Conservation (phyloP, 1,139 yeast genomes). For the Suhomyces terraborum region DNA sequence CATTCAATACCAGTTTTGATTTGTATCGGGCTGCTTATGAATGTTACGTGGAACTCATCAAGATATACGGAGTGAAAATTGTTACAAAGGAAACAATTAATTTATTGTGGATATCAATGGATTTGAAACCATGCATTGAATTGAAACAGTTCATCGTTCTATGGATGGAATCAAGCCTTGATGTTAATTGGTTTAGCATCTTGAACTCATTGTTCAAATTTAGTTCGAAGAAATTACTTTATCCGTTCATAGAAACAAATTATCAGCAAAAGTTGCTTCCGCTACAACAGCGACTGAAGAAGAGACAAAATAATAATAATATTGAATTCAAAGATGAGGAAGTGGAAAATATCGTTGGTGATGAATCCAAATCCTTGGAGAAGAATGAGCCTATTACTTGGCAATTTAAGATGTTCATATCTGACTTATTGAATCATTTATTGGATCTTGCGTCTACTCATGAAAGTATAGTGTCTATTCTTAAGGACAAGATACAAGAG, state of each 20-base stretch:
- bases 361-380: conserved; percentile 30
- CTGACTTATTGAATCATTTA: conserved; percentile 57
- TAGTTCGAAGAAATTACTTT: conserved; percentile 41
- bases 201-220: conserved; percentile 41
- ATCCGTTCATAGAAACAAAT: conserved; percentile 41
- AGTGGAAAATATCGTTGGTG: conserved; percentile 45
- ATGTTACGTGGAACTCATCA: conserved; percentile 44
- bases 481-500: conserved; percentile 63
- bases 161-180: conserved; percentile 45
- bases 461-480: conserved; percentile 38
- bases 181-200: conserved; percentile 44
- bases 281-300: conserved; percentile 44
- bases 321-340: conserved; percentile 50
- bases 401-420: conserved; percentile 66
- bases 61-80: conserved; percentile 37
- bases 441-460: conserved; percentile 46
- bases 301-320: conserved; percentile 32
- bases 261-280: conserved; percentile 48
- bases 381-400: conserved; percentile 67
- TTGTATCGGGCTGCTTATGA: conserved; percentile 41
- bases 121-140: conserved; percentile 41
- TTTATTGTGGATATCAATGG: conserved; percentile 48
- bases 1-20: conserved; percentile 40
- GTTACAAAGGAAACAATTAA: conserved; percentile 40
- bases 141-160: conserved; percentile 36